Percentiles rank a stretch among this genome's conserved stretches.
Evolutionary conservation across 2,329 filamentous ascomycete species (phyloP).

Genomic region (Fonsecaea monophora): DNA sequence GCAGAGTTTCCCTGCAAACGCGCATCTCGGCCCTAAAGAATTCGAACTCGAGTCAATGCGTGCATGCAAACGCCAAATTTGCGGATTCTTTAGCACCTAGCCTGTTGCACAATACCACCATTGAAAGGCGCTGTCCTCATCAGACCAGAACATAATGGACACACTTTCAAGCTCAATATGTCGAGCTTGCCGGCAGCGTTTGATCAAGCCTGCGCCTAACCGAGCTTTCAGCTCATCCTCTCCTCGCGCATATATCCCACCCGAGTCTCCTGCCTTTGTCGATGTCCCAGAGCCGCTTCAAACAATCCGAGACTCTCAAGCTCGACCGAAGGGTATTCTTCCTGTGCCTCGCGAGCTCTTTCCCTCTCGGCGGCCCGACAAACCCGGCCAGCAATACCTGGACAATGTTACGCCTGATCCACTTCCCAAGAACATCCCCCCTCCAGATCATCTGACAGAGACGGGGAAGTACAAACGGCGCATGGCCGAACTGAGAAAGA

Average conservation of each 20-base stretch:
- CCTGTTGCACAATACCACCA: background rate
- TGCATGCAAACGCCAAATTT: background rate
- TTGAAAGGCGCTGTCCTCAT: background rate
- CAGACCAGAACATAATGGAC: slow-evolving; percentile 3
- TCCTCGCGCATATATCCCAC: slow-evolving; percentile 64
- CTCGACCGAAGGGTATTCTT: slow-evolving; percentile 73
- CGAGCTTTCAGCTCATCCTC: slow-evolving; percentile 57
- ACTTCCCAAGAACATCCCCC: slow-evolving; percentile 32
- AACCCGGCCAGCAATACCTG: slow-evolving; percentile 62
- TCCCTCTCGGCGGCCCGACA: slow-evolving; percentile 64
- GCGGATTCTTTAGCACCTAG: background rate
- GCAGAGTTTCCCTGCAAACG: background rate
- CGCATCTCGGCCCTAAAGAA: background rate
- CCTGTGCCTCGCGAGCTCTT: slow-evolving; percentile 86
- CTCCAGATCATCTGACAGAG: slow-evolving; percentile 47
- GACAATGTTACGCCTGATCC: slow-evolving; percentile 65
- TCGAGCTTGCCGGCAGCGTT: slow-evolving; percentile 36
- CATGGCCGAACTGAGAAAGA: slow-evolving; percentile 74
- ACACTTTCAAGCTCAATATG: slow-evolving; percentile 32
- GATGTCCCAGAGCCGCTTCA: slow-evolving; percentile 74
- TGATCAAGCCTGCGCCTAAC: slow-evolving; percentile 33
- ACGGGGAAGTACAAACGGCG: slow-evolving; percentile 67
- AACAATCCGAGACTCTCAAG: slow-evolving; percentile 41
- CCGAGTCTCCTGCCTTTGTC: slow-evolving; percentile 88
- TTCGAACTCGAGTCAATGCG: background rate